Evolutionary conservation across 345 rosid species (phyloP).

Genomic region (Abelmoschus esculentus): DNA sequence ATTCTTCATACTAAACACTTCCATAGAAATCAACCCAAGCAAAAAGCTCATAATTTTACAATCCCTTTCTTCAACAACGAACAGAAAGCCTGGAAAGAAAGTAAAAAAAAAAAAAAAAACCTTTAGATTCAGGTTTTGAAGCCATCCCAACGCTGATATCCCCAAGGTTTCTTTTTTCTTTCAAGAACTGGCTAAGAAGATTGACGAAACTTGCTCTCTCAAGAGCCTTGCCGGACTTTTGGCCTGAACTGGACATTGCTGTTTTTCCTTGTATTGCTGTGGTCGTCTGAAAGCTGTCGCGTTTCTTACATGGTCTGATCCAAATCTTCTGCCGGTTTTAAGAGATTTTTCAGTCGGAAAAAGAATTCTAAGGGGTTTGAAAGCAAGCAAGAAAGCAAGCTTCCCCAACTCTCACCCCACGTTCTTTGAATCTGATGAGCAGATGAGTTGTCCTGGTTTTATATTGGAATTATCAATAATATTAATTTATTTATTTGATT

Average conservation of each 20-base stretch:
- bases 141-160: constrained; percentile 28
- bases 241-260: constrained; percentile 18
- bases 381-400: not conserved
- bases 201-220: constrained; percentile 49
- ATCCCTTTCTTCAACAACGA: not conserved
- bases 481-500: not conserved
- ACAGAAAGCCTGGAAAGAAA: not conserved
- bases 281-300: not conserved
- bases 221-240: constrained; percentile 12
- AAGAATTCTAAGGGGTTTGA: not conserved
- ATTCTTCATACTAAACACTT: not conserved
- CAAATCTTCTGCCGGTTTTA: not conserved
- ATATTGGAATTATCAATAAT: not conserved
- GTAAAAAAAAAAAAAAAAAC: constrained; percentile 4
- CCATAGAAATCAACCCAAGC: not conserved
- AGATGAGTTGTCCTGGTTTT: constrained; percentile 12
- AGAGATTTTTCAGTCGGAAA: not conserved
- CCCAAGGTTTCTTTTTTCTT: constrained; percentile 46
- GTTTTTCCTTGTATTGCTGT: not conserved
- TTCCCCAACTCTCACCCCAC: not conserved
- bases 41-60: not conserved
- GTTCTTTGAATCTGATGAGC: constrained; percentile 11
- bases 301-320: not conserved
- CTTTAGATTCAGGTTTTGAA: constrained; percentile 24
- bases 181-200: constrained; percentile 60